phyloP scores from a whole-genome alignment of 805 yeast species.

The Kodamaea leandrae region DNA sequence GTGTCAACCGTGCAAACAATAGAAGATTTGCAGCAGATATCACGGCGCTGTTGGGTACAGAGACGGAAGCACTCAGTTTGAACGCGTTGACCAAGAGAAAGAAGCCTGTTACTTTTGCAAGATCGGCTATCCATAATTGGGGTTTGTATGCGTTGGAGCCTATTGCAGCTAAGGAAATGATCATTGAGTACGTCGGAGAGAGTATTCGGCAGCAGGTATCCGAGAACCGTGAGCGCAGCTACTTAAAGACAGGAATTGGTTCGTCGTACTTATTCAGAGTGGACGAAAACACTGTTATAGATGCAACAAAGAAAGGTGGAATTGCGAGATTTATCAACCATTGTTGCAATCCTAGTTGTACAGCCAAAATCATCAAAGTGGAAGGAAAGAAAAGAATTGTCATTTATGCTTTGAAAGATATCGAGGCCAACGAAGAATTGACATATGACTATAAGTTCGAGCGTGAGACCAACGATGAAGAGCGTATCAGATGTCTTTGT shows the following conservation, averaged over 20 bases:
- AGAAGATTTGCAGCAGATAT: conserved; percentile 89
- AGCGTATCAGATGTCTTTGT: conserved; percentile 86
- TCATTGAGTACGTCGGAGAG: conserved; percentile 97
- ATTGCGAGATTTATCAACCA: conserved; percentile 96
- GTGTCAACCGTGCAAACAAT: conserved; percentile 82
- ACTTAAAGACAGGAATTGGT: conserved; percentile 88
- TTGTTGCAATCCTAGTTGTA: conserved; percentile 96
- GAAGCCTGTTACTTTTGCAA: conserved; percentile 93
- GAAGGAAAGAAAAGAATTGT: conserved; percentile 94
- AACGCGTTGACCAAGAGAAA: conserved; percentile 86
- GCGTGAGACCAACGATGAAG: conserved; percentile 83
- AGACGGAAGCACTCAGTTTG: conserved; percentile 75
- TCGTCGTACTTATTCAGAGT: conserved; percentile 90
- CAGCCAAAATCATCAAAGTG: conserved; percentile 92
- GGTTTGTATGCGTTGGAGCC: conserved; percentile 95
- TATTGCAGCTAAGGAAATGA: conserved; percentile 95
- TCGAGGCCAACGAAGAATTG: conserved; percentile 84
- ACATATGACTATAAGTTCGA: conserved; percentile 97
- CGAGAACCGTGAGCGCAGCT: conserved; percentile 83
- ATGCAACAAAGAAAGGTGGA: conserved; percentile 96
- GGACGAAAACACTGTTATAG: conserved; percentile 92
- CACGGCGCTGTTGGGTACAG: conserved; percentile 78
- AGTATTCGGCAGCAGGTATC: conserved; percentile 91
- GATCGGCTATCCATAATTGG: conserved; percentile 98
- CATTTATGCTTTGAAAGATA: conserved; percentile 86